Base-by-base conservation (phyloP, 345 rosid genomes). In the Citrus reticulata region DNA sequence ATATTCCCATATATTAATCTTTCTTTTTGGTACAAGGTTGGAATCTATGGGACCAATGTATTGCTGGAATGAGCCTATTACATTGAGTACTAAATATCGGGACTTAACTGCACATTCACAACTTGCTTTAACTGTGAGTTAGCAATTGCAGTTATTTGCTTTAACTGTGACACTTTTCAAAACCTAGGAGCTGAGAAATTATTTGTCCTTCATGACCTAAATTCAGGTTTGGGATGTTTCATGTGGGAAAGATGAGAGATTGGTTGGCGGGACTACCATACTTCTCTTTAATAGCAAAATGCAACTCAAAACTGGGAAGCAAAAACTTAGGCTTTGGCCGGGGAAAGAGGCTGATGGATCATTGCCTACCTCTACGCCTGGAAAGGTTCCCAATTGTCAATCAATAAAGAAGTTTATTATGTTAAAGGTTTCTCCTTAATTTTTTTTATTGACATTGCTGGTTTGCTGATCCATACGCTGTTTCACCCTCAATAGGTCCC, bases 291-390 rank as follows among this genome's bases (percentile, higher is more conserved):
- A 89, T 86, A 90, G 86, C 74, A 96, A 96, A 80, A 86, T 81
- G 89, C 98, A 96, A 80, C 93, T 96, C 74, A 96, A 94, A 86
- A 92, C 97, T 0, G 99, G 98, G 77, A 94, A 94, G 80, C 97
- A 92, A 85, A 96, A 96, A 85, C 98, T 96, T 72, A 92, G 97
- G 84, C 95, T 96, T 42, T 92, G 98, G 95, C 90, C 77, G 64
- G 97, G 92, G 79, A 94, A 90, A 80, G 91, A 91, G 84, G 99
- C 98, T 2, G 97, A 94, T 85, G 99, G 99, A 61, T 91, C 98
- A 65, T 87, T 82, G 83, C 95, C 94, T 6, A 89, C 97, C 63
- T 74, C 89, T 78, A 96, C 99, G 64, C 98, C 94, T 40, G 99
- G 99, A 88, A 96, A 96, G 99, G 99, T 95, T 91, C 65, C 65